Percentiles rank a stretch among this genome's conserved stretches.
These are phyloP conservation scores for Aphanomyces invadans DNA, from an alignment of 352 stramenopile genomes.

Conservation along the genomic window DNA sequence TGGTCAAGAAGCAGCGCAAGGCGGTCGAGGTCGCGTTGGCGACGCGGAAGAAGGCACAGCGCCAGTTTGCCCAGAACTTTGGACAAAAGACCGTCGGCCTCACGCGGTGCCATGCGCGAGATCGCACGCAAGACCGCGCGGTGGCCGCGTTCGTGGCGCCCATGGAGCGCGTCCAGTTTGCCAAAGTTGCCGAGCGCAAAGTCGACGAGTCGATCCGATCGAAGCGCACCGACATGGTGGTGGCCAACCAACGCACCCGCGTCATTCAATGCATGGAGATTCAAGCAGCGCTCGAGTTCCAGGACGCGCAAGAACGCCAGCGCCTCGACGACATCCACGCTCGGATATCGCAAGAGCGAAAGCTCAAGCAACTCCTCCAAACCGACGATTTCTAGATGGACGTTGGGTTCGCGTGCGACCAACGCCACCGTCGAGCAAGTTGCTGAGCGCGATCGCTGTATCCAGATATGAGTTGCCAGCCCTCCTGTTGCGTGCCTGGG, in stretches of 20 bases:
- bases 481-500: no score
- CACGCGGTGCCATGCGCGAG: background rate
- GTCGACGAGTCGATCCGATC: background rate
- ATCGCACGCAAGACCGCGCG: background rate
- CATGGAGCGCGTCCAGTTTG: background rate
- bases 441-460: no score
- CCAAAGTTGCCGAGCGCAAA: background rate
- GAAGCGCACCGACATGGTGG: background rate
- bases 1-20: slow-evolving; percentile 12
- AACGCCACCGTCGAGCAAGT: no score
- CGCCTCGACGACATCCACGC: slow-evolving; percentile 9
- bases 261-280: slow-evolving; percentile 10
- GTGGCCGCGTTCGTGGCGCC: background rate
- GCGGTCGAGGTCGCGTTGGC: slow-evolving; percentile 12
- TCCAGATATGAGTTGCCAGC: no score
- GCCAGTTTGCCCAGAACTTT: slow-evolving; percentile 7
- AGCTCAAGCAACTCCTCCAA: slow-evolving; percentile 1
- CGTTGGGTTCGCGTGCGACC: no score
- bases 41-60: slow-evolving; percentile 1
- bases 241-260: background rate
- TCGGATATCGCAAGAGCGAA: background rate
- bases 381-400: background rate
- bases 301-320: background rate
- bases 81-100: slow-evolving; percentile 6
- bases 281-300: background rate